Conservation (phyloP, 345 rosid species). For the Psidium guajava region DNA sequence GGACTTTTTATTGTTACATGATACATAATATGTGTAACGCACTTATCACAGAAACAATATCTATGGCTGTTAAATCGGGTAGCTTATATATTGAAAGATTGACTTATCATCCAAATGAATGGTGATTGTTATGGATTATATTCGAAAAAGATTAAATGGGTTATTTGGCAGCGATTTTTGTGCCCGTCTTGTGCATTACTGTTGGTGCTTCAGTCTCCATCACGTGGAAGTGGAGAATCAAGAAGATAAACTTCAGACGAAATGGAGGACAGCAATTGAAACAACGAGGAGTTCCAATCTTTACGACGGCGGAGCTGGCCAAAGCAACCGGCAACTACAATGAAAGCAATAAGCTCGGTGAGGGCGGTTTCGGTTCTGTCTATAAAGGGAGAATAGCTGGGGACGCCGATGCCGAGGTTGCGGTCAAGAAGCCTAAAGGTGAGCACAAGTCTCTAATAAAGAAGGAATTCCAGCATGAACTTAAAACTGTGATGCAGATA, state of each 20-base stretch:
- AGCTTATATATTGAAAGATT: not conserved
- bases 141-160: not conserved
- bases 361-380: not conserved
- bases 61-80: not conserved
- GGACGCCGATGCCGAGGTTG: not conserved
- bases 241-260: not conserved
- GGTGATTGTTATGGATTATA: not conserved
- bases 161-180: not conserved
- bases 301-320: rapidly evolving
- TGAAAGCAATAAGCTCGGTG: not conserved
- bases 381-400: not conserved
- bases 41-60: not conserved
- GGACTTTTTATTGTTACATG: not conserved
- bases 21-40: not conserved
- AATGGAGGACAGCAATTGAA: not conserved
- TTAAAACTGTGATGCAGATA: not conserved
- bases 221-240: not conserved
- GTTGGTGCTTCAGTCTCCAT: not conserved
- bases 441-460: not conserved
- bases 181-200: not conserved
- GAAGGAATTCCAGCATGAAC: not conserved
- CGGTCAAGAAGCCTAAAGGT: not conserved
- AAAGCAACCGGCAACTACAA: not conserved
- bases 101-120: not conserved
- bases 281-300: rapidly evolving